Evolutionary conservation across 2,329 filamentous ascomycete genomes (phyloP).

Genomic region (Raffaelea deltoideospora): DNA sequence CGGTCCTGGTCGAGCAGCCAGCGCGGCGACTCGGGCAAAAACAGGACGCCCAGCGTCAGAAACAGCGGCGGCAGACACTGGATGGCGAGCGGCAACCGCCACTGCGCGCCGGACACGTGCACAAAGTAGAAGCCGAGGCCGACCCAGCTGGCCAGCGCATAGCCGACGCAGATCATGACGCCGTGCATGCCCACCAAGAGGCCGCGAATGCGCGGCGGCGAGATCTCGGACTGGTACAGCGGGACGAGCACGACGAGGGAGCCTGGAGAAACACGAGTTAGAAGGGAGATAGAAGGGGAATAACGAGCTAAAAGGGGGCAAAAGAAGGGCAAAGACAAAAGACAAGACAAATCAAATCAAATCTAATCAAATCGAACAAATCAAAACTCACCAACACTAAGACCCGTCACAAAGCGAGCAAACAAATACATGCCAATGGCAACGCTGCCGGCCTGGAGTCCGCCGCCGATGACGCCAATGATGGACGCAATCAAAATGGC

Average conservation of each 20-base stretch:
- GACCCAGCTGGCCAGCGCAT: slow-evolving; percentile 12
- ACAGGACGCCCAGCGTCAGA: slow-evolving; percentile 13
- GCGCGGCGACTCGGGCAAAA: slow-evolving; percentile 14
- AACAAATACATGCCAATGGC: slow-evolving; percentile 16
- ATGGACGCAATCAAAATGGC: slow-evolving; percentile 18
- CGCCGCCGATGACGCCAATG: slow-evolving; percentile 15
- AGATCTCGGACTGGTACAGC: slow-evolving; percentile 18
- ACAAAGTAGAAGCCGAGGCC: slow-evolving; percentile 4
- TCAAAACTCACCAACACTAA: slow-evolving; percentile 13
- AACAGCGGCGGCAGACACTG: slow-evolving; percentile 14
- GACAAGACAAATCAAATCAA: no score
- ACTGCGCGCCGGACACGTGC: slow-evolving; percentile 12
- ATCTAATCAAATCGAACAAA: no score
- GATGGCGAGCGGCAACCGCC: slow-evolving; percentile 19
- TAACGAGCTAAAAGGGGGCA: no score
- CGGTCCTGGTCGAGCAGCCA: slow-evolving; percentile 12
- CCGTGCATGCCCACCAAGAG: slow-evolving; percentile 9
- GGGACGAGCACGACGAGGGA: slow-evolving; percentile 11
- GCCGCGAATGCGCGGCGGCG: slow-evolving; percentile 14
- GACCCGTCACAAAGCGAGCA: slow-evolving; percentile 4
- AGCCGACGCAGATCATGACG: slow-evolving; percentile 20
- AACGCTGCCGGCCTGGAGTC: slow-evolving; percentile 13
- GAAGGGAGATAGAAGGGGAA: no score
- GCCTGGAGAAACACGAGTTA: no score
- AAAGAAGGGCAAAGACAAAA: no score